Percentiles rank a stretch among this genome's conserved stretches.
These are phyloP conservation scores for Corylus heterophylla DNA, from an alignment of 306 rosid genomes.

Conservation along the genomic window DNA sequence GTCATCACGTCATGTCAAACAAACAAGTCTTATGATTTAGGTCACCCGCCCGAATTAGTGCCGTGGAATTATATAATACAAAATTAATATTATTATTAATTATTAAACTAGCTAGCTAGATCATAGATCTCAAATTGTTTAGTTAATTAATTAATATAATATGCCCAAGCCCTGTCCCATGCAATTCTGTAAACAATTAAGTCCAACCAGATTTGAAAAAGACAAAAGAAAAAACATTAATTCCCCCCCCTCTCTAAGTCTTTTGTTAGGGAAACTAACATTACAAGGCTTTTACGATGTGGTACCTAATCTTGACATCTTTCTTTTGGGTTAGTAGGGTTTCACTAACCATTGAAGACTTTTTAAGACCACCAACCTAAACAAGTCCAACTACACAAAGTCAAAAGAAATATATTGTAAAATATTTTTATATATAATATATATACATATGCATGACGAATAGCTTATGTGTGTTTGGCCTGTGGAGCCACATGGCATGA, in stretches of 20 bases:
- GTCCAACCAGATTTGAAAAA: constrained; percentile 47
- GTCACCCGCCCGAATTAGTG: constrained; percentile 51
- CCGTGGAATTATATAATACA: constrained; percentile 16
- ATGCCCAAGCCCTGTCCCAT: constrained; percentile 36
- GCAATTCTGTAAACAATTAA: constrained; percentile 37
- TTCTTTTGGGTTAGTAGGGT: constrained; percentile 57
- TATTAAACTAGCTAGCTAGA: background rate
- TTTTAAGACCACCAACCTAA: constrained; percentile 44
- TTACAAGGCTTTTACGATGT: constrained; percentile 45
- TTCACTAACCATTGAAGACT: constrained; percentile 71
- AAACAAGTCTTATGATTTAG: constrained; percentile 42
- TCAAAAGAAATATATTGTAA: too few species aligned
- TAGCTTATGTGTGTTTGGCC: constrained; percentile 26
- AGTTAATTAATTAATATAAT: background rate
- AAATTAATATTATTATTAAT: too few species aligned
- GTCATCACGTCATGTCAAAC: constrained; percentile 5
- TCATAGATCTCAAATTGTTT: background rate
- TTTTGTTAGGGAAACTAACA: constrained; percentile 68
- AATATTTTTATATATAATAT: too few species aligned
- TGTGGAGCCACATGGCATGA: constrained; percentile 12
- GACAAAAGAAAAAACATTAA: constrained; percentile 28
- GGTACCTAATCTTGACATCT: constrained; percentile 68
- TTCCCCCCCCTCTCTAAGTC: constrained; percentile 38
- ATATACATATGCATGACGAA: constrained; percentile 54
- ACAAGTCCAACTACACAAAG: constrained; percentile 28